Percentiles rank a stretch among this genome's conserved stretches.
phyloP scores from a whole-genome alignment of 176 grass and related monocot species.

The Bothriochloa decipiens region DNA sequence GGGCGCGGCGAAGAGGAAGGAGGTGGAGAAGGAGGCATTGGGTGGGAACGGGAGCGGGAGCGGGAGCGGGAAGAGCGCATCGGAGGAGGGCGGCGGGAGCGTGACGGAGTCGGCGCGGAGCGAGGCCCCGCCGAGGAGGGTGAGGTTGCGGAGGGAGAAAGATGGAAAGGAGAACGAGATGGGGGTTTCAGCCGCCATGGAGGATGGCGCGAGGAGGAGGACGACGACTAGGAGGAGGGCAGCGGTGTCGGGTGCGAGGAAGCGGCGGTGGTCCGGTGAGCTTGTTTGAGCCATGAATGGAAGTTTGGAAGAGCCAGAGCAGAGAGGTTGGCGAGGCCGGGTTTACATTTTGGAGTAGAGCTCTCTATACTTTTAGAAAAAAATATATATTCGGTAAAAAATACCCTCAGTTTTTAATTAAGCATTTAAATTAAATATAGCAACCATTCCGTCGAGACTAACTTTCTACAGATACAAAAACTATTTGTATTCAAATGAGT shows the following conservation, averaged over 20 bases:
- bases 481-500: too few species aligned
- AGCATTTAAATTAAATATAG: too few species aligned
- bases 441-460: too few species aligned
- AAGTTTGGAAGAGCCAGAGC: background rate
- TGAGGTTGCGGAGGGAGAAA: conserved; percentile 36
- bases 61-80: conserved; percentile 38
- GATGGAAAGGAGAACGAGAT: conserved; percentile 32
- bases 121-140: conserved; percentile 32
- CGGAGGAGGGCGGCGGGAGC: conserved; percentile 36
- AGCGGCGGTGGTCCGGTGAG: background rate
- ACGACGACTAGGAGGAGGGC: background rate
- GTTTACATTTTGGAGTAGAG: too few species aligned
- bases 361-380: too few species aligned
- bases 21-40: conserved; percentile 47
- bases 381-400: too few species aligned
- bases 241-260: background rate
- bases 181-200: background rate
- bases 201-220: background rate
- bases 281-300: background rate
- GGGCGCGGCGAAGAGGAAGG: conserved; percentile 44
- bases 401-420: too few species aligned
- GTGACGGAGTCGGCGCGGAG: conserved; percentile 27
- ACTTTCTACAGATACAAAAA: too few species aligned
- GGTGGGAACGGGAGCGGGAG: conserved; percentile 25
- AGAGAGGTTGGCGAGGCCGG: too few species aligned